Evolutionary conservation across 805 yeast species (phyloP).

Genomic region (Teunomyces funiuensis): DNA sequence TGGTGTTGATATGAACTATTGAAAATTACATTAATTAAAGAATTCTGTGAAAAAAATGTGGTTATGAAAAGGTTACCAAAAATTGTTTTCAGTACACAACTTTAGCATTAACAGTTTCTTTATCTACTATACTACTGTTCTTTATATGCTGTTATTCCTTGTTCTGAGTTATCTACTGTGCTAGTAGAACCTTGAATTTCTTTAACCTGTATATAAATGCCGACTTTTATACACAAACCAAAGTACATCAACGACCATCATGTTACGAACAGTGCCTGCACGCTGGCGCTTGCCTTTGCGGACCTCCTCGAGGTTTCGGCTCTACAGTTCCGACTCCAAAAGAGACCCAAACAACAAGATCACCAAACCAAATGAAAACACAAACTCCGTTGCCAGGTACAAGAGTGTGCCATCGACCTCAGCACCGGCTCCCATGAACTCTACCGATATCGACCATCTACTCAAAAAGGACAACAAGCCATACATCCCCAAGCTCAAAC

Average conservation of each 20-base stretch:
- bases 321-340: background rate
- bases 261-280: background rate
- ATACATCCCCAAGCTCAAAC: constrained; percentile 41
- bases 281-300: background rate
- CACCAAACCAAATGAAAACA: constrained; percentile 5
- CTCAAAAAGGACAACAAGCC: constrained; percentile 41
- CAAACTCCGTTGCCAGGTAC: constrained; percentile 12
- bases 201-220: background rate
- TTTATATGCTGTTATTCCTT: too few species aligned
- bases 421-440: constrained; percentile 28
- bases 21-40: too few species aligned
- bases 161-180: too few species aligned
- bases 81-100: too few species aligned
- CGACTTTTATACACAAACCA: background rate
- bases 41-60: too few species aligned
- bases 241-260: background rate
- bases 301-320: background rate
- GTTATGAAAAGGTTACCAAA: too few species aligned
- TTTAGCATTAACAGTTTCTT: too few species aligned
- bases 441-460: constrained; percentile 19
- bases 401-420: constrained; percentile 29
- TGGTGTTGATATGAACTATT: background rate
- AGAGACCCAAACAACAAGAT: background rate
- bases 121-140: too few species aligned
- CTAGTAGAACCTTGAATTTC: too few species aligned